These are phyloP conservation scores for Microcos paniculata DNA, from an alignment of 345 rosid species.

Conservation along the genomic window DNA sequence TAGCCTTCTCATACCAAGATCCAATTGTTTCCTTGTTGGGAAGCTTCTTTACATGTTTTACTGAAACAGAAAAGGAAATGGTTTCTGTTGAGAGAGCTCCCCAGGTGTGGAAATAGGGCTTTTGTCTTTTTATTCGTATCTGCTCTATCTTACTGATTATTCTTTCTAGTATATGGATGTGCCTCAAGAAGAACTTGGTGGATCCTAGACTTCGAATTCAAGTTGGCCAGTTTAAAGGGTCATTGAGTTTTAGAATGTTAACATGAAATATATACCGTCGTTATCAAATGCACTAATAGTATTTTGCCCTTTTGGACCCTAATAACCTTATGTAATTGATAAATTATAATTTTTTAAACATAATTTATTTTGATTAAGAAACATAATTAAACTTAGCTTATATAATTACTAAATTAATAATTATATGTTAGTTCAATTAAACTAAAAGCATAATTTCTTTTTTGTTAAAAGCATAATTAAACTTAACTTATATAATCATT, in stretches of 20 bases:
- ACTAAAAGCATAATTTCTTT: no score
- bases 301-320: no score
- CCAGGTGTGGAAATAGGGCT: slow-evolving; percentile 47
- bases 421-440: no score
- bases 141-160: slow-evolving; percentile 18
- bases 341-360: no score
- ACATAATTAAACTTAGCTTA: no score
- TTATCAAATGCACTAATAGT: slow-evolving; percentile 74
- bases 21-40: slow-evolving; percentile 84
- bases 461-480: no score
- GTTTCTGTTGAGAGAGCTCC: slow-evolving; percentile 87
- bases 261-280: slow-evolving; percentile 72
- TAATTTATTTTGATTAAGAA: no score
- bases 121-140: not conserved
- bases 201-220: slow-evolving; percentile 43
- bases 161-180: slow-evolving; percentile 75
- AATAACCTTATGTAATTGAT: no score
- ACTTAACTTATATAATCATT: no score
- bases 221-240: slow-evolving; percentile 73
- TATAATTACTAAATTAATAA: no score
- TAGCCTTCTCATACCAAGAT: slow-evolving; percentile 89
- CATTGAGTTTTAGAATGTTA: slow-evolving; percentile 73
- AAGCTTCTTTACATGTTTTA: slow-evolving; percentile 82
- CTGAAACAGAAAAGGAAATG: slow-evolving; percentile 97
- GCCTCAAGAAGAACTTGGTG: slow-evolving; percentile 70